Conservation (phyloP, 2,329 filamentous ascomycete species). For the Fusarium temperatum region DNA sequence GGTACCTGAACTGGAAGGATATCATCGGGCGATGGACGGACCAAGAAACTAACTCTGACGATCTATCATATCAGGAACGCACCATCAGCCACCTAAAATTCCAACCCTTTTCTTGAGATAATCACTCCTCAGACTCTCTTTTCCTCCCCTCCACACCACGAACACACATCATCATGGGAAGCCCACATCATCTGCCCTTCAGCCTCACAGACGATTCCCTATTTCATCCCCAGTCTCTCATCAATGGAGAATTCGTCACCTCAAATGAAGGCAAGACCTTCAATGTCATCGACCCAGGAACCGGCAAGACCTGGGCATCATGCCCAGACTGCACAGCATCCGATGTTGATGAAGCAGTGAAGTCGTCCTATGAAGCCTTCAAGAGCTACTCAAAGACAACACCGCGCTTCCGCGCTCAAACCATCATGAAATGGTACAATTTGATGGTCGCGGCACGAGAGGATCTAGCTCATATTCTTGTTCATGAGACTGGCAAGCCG, state of each 20-base stretch:
- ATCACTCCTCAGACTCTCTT: not conserved
- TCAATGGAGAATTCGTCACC: not conserved
- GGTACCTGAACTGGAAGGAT: not conserved
- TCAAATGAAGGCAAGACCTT: not conserved
- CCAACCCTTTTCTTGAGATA: not conserved
- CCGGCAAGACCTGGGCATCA: not conserved
- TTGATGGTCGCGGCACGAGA: constrained; percentile 47
- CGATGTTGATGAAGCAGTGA: constrained; percentile 43
- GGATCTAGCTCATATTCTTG: constrained; percentile 52
- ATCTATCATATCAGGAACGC: not conserved
- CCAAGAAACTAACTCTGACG: not conserved
- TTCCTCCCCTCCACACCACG: not conserved
- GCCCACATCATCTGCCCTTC: not conserved
- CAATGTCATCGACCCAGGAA: constrained; percentile 5
- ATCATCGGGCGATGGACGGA: not conserved
- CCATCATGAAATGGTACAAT: constrained; percentile 50
- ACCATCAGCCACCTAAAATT: too few relatives aligned
- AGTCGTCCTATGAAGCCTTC: constrained; percentile 48
- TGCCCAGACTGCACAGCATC: not conserved
- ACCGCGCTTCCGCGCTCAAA: constrained; percentile 45
- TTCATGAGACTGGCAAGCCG: constrained; percentile 66
- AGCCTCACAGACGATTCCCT: not conserved
- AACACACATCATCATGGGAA: not conserved
- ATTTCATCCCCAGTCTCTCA: not conserved
- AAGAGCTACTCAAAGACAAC: constrained; percentile 50